Base-by-base conservation (phyloP, 2,329 filamentous ascomycete genomes). In the Venturia oleaginea region DNA sequence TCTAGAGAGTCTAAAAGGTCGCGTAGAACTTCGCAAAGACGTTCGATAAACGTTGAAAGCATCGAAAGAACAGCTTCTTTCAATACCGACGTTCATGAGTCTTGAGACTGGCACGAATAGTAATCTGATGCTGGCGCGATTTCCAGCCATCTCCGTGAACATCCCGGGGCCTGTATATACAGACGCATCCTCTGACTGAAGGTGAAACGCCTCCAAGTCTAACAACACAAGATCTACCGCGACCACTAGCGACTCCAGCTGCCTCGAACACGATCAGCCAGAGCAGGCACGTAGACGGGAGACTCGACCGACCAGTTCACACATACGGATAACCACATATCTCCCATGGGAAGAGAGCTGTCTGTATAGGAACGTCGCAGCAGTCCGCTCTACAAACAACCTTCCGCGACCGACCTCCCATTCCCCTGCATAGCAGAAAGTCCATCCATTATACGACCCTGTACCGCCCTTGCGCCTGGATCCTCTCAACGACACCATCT, bases 241-340 rank as follows among this genome's bases (percentile, higher is more conserved):
- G 30, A 34, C 51, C 17, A 34, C 51, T 57, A 57, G 51, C 51
- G 27, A 57, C 51, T 57, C 51, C 51, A 57, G 51, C 51, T 57
- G 30, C 51, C 30, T 57, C 51, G 51, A 57, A 32, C 27, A 57
- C 51, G 51, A 34, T 30, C 30, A 57, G 27, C 51, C 51, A 32
- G 27, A 57, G 51, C 51, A 34, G 27, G 10, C 27, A n/a, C 51
- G 19, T 7, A 57, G 13, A 34, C 51, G 51, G 27, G 51, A 34
- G 17, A 57, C 30, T 34, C 51, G 51, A 57, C 51, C 51, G 30
- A 34, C 51, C 15, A 34, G 51, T 34, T 10, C 51, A 15, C 17
- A 57, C 27, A 7, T 17, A 57, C 51, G 51, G 51, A 37, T n/a
- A 32, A 57, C 51, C 51, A 32, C 27, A 1, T 15, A 8, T 57